phyloP scores from a whole-genome alignment of 2,329 filamentous ascomycete species.

The Beauveria caledonica region DNA sequence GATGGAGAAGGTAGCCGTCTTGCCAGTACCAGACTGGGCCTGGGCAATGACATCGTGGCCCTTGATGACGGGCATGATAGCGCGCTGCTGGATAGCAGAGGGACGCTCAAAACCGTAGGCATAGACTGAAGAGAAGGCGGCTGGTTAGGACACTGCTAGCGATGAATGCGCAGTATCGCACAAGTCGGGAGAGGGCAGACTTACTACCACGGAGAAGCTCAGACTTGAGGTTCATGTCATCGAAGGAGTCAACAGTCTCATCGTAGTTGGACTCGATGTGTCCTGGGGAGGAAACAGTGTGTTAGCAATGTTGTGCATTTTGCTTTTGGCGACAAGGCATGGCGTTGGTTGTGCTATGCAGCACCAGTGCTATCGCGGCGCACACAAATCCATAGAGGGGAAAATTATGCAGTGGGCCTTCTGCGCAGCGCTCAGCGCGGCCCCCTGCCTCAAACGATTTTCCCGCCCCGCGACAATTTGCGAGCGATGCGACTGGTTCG shows the following conservation, averaged over 20 bases:
- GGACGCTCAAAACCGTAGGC: slow-evolving; percentile 99
- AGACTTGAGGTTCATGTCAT: slow-evolving; percentile 93
- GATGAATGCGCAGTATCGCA: slow-evolving; percentile 6
- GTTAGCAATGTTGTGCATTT: slow-evolving; percentile 14
- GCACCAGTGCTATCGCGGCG: slow-evolving; percentile 3
- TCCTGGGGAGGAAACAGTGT: slow-evolving; percentile 47
- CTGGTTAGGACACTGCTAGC: slow-evolving; percentile 17
- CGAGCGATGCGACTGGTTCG: slow-evolving; percentile 1
- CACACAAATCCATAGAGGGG: slow-evolving; percentile 5
- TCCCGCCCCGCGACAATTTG: slow-evolving; percentile 8
- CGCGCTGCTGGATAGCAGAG: slow-evolving; percentile 98
- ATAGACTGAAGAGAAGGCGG: slow-evolving; percentile 53
- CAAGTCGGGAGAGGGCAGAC: slow-evolving; percentile 17
- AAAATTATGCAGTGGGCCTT: slow-evolving; percentile 9
- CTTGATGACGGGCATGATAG: slow-evolving; percentile 99
- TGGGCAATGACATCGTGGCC: slow-evolving; percentile 99
- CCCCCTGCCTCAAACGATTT: slow-evolving; percentile 4
- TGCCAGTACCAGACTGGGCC: slow-evolving; percentile 98
- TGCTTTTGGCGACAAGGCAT: neutral
- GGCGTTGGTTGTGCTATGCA: neutral
- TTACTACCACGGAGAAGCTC: slow-evolving; percentile 91
- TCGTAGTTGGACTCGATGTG: slow-evolving; percentile 99
- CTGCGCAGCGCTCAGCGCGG: neutral
- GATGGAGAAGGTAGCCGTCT: slow-evolving; percentile 99
- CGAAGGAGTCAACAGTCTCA: slow-evolving; percentile 98